Percentiles rank a stretch among this genome's conserved stretches.
Evolutionary conservation across 805 yeast species (phyloP).

Genomic region (Candida palmyrensis): DNA sequence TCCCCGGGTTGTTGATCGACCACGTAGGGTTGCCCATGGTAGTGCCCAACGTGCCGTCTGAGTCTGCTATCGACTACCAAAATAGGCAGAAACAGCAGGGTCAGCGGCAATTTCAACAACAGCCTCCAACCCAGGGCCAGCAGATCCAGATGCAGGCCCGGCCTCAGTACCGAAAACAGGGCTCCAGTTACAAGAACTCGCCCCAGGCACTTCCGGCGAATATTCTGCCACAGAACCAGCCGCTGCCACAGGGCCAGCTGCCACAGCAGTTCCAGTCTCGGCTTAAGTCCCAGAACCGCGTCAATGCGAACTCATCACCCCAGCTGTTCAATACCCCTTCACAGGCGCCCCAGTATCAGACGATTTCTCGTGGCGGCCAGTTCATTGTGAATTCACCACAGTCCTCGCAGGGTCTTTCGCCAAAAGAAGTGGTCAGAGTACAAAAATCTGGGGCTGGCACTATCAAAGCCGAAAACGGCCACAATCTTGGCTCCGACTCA

Average conservation of each 20-base stretch:
- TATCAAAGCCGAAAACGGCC: neutral
- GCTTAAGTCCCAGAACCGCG: neutral
- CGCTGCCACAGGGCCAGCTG: neutral
- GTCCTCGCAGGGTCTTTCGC: constrained; percentile 25
- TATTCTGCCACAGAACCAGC: constrained; percentile 2
- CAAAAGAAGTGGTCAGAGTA: constrained; percentile 22
- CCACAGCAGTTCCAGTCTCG: neutral
- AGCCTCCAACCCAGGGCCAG: neutral
- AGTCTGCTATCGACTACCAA: constrained; percentile 15
- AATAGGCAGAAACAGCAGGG: constrained; percentile 7
- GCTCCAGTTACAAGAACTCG: neutral
- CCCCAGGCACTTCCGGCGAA: no score
- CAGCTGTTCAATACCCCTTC: constrained; percentile 13
- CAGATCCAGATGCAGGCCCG: neutral
- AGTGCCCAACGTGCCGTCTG: constrained; percentile 28
- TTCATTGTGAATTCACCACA: constrained; percentile 19
- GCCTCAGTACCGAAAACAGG: neutral
- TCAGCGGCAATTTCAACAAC: constrained; percentile 7
- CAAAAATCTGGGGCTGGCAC: constrained; percentile 8
- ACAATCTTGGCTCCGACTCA: neutral
- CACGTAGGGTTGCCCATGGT: constrained; percentile 31
- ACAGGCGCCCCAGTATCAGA: constrained; percentile 2
- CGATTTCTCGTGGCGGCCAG: constrained; percentile 15
- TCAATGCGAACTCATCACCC: constrained; percentile 12
- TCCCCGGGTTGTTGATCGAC: constrained; percentile 60